Base-by-base conservation (phyloP, 2,329 filamentous ascomycete species). In the Aspergillus luchuensis region DNA sequence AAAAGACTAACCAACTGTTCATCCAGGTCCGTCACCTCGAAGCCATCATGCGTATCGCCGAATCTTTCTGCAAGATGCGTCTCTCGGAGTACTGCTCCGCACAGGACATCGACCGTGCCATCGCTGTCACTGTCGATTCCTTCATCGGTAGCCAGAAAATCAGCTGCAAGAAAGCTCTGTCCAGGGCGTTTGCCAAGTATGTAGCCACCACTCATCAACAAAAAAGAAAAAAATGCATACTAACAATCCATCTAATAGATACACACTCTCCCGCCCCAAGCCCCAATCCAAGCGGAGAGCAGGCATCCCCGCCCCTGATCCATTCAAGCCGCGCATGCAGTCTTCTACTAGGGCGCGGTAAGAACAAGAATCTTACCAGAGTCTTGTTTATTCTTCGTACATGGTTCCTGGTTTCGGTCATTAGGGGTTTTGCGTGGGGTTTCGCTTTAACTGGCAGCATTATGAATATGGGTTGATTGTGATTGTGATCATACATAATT, bases 111-210 rank as follows among this genome's bases (percentile, higher is more conserved):
- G 95, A 99, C 78, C 91, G 95, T 47, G 95, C 95, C 60, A 99
- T 99, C 72, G 92, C 93, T 13, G 95, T 99, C 6, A 96, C 95
- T 0, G 91, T 99, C 2, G 93, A 98, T 67, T 96, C 91, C 58
- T 99, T 99, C 72, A 91, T 99, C 47, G 91, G 91, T 63, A 96
- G 91, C 70, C 95, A 99, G 76, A 99, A 99, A 82, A 87, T 98
- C 71, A 96, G 91, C 80, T 95, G 91, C 80, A 99, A 98, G 85
- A 97, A 97, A 83, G 92, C 95, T 15, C 84, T 99, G 48, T 91
- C 92, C 0, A 85, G 95, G 61, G 92, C 95, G 4, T 99, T 99
- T 81, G 92, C 95, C 71, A 99, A 99, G 82, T 99, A 98, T 74
- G 91, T 89, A 13, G 5, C 1, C 76, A 88, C 54, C 81, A 28